Evolutionary conservation across 768 basidiomycete genomes (phyloP).

Genomic region (Chalciporus sphaerocephalus): DNA sequence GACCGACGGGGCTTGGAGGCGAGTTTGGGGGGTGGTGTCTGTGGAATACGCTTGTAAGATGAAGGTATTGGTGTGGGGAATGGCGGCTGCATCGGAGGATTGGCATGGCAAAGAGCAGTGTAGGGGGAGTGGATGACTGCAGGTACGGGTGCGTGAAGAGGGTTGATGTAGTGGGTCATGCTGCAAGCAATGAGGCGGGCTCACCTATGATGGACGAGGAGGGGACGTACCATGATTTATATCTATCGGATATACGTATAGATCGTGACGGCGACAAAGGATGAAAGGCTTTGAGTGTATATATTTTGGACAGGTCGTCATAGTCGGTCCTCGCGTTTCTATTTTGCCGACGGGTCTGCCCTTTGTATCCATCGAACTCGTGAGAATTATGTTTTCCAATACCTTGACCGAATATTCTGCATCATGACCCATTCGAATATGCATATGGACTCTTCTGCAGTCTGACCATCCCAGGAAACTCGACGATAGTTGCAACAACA

Average conservation of each 20-base stretch:
- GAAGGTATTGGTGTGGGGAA: slow-evolving; percentile 27
- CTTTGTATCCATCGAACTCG: too few species aligned
- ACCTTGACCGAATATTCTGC: too few species aligned
- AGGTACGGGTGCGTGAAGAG: slow-evolving; percentile 42
- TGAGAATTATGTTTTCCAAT: too few species aligned
- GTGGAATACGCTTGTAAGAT: slow-evolving; percentile 27
- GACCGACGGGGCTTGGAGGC: slow-evolving; percentile 21
- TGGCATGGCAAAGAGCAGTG: slow-evolving; percentile 29
- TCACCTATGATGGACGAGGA: too few species aligned
- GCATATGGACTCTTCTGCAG: too few species aligned
- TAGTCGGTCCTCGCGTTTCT: background rate
- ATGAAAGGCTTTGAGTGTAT: slow-evolving; percentile 14
- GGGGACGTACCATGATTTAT: slow-evolving; percentile 21
- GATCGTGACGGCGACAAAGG: slow-evolving; percentile 16
- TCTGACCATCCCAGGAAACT: too few species aligned
- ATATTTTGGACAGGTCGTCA: slow-evolving; percentile 5
- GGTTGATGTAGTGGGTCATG: slow-evolving; percentile 41
- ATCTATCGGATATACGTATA: slow-evolving; percentile 5
- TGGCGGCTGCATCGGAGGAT: slow-evolving; percentile 23
- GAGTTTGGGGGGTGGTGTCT: background rate
- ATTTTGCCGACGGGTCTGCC: background rate
- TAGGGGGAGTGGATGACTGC: slow-evolving; percentile 31
- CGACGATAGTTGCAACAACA: too few species aligned
- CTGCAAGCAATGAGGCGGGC: slow-evolving; percentile 6
- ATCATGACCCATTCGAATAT: too few species aligned